These are phyloP conservation scores for Lasiodiplodia citricola DNA, from an alignment of 2,329 filamentous ascomycete genomes.

Conservation along the genomic window DNA sequence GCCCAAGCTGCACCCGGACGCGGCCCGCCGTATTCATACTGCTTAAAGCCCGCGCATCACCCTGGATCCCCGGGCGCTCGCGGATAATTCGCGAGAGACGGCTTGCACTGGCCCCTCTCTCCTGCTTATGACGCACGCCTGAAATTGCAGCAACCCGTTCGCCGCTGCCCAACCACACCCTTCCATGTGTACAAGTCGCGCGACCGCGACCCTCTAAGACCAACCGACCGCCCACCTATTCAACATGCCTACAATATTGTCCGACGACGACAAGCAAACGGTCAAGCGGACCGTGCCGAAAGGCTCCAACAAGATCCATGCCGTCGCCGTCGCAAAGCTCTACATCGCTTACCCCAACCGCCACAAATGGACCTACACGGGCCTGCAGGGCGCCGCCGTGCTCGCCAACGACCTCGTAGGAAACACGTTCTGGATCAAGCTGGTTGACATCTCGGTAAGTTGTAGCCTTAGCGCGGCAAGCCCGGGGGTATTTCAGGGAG, in stretches of 20 bases:
- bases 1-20: background rate
- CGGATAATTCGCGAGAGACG: slow-evolving; percentile 16
- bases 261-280: slow-evolving; percentile 92
- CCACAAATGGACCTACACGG: slow-evolving; percentile 90
- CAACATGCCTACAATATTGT: slow-evolving; percentile 70
- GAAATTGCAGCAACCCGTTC: slow-evolving; percentile 21
- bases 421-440: slow-evolving; percentile 95
- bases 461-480: slow-evolving; percentile 26
- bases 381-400: slow-evolving; percentile 87
- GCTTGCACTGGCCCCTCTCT: slow-evolving; percentile 21
- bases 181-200: slow-evolving; percentile 18
- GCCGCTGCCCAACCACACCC: slow-evolving; percentile 24
- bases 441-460: slow-evolving; percentile 93
- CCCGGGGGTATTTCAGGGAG: slow-evolving; percentile 24
- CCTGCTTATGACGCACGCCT: slow-evolving; percentile 26
- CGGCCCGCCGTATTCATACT: slow-evolving; percentile 20
- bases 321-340: slow-evolving; percentile 88
- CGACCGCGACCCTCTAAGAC: slow-evolving; percentile 8
- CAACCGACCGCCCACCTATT: slow-evolving; percentile 24
- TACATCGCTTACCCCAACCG: slow-evolving; percentile 90
- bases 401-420: slow-evolving; percentile 93
- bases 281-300: slow-evolving; percentile 95
- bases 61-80: slow-evolving; percentile 7
- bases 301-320: slow-evolving; percentile 94
- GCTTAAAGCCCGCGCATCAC: background rate